Percentiles rank a stretch among this genome's conserved stretches.
Evolutionary conservation across 345 rosid genomes (phyloP).

Genomic region (Leavenworthia alabamica): DNA sequence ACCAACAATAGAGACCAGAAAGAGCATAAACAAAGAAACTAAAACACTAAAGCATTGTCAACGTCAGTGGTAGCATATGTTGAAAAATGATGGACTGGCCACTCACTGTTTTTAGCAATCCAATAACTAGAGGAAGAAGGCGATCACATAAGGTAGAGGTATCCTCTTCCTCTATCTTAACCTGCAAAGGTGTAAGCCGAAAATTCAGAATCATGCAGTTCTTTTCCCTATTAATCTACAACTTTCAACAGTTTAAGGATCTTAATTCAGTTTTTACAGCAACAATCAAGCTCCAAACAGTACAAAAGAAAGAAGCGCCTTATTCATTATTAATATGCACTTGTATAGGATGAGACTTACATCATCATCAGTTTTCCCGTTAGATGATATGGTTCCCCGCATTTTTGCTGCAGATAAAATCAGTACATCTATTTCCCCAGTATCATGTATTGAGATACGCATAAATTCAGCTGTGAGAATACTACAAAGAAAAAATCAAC

Average conservation of each 20-base stretch:
- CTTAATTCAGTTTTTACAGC: slow-evolving; percentile 1
- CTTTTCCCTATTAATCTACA: slow-evolving; percentile 3
- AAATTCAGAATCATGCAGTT: background rate
- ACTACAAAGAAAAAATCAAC: slow-evolving; percentile 46
- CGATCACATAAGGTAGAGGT: slow-evolving; percentile 54
- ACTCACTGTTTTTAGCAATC: slow-evolving; percentile 84
- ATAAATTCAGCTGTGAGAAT: slow-evolving; percentile 88
- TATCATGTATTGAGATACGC: slow-evolving; percentile 76
- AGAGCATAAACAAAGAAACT: background rate
- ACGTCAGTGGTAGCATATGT: background rate
- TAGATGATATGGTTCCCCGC: slow-evolving; percentile 43
- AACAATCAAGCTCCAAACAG: slow-evolving; percentile 6
- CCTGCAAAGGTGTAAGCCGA: slow-evolving; percentile 35
- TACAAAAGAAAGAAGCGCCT: background rate
- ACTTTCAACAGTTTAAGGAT: background rate
- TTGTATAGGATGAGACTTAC: slow-evolving; percentile 42
- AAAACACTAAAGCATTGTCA: background rate
- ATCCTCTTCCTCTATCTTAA: slow-evolving; percentile 60
- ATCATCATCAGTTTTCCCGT: slow-evolving; percentile 54
- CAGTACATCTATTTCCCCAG: slow-evolving; percentile 55
- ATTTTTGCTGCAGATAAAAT: slow-evolving; percentile 68
- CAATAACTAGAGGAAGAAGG: slow-evolving; percentile 71
- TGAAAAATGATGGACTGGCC: background rate
- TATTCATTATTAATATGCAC: slow-evolving; percentile 1
- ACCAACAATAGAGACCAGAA: background rate